Evolutionary conservation across 768 basidiomycete genomes (phyloP).

Genomic region (Collybia nuda): DNA sequence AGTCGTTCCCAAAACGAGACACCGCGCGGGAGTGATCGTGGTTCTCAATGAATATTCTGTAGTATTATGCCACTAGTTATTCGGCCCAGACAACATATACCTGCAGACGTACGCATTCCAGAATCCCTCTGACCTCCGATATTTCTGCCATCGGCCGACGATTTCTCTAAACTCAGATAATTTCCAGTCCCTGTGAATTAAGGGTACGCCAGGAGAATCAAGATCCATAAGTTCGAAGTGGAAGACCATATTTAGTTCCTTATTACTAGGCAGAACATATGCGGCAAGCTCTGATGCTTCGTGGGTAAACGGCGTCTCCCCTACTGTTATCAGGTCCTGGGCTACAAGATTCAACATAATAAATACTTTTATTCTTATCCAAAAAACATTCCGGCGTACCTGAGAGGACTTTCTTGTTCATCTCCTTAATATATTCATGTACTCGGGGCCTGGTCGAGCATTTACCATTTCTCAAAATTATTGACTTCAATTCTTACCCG

Average conservation of each 20-base stretch:
- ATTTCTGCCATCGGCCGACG: slow-evolving; percentile 53
- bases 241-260: slow-evolving; percentile 68
- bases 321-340: slow-evolving; percentile 58
- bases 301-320: slow-evolving; percentile 62
- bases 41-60: slow-evolving; percentile 64
- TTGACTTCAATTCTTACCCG: slow-evolving; percentile 38
- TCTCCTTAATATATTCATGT: slow-evolving; percentile 67
- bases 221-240: slow-evolving; percentile 62
- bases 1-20: slow-evolving; percentile 67
- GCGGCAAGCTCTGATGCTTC: slow-evolving; percentile 47
- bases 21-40: slow-evolving; percentile 68
- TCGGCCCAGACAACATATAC: neutral
- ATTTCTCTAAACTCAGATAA: slow-evolving; percentile 51
- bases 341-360: slow-evolving; percentile 33
- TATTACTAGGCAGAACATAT: slow-evolving; percentile 56
- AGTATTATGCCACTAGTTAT: too few relatives aligned
- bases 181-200: slow-evolving; percentile 48
- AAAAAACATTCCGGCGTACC: slow-evolving; percentile 33
- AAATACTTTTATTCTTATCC: slow-evolving; percentile 4
- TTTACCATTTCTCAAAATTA: neutral
- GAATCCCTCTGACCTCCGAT: slow-evolving; percentile 55
- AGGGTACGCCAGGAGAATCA: slow-evolving; percentile 43
- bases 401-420: slow-evolving; percentile 60
- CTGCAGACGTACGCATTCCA: slow-evolving; percentile 58
- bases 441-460: slow-evolving; percentile 49